phyloP scores from a whole-genome alignment of 2,329 filamentous ascomycete species.

The Ophiostoma sp. region DNA sequence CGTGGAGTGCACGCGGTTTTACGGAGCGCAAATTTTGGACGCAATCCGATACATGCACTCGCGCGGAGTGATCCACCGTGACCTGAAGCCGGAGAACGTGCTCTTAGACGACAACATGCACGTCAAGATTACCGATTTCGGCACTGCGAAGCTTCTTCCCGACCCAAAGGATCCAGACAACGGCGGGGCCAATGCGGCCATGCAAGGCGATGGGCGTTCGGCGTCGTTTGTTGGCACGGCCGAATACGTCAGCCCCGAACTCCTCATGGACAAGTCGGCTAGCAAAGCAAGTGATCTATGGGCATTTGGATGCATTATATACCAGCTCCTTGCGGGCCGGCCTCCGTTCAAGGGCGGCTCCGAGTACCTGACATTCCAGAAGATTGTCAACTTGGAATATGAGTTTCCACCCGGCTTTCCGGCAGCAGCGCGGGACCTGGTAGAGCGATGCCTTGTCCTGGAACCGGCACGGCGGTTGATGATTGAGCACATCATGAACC shows the following conservation, averaged over 20 bases:
- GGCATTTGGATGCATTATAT: slow-evolving; percentile 98
- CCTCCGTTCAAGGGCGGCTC: slow-evolving; percentile 95
- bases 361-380: slow-evolving; percentile 96
- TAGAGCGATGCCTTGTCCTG: slow-evolving; percentile 83
- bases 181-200: neutral
- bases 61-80: slow-evolving; percentile 89
- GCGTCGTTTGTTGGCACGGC: slow-evolving; percentile 96
- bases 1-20: slow-evolving; percentile 88
- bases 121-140: slow-evolving; percentile 98
- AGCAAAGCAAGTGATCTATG: slow-evolving; percentile 97
- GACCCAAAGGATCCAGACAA: slow-evolving; percentile 44
- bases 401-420: slow-evolving; percentile 89
- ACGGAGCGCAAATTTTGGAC: slow-evolving; percentile 91
- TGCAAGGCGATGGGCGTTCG: slow-evolving; percentile 57
- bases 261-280: slow-evolving; percentile 93
- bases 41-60: slow-evolving; percentile 98
- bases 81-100: slow-evolving; percentile 95
- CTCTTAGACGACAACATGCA: slow-evolving; percentile 93
- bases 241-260: slow-evolving; percentile 94
- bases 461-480: slow-evolving; percentile 80
- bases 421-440: slow-evolving; percentile 74
- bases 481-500: slow-evolving; percentile 94
- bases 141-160: slow-evolving; percentile 89
- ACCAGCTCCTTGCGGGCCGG: slow-evolving; percentile 89
- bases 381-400: slow-evolving; percentile 92